These are phyloP conservation scores for Trichosporon sp. DNA, from an alignment of 1,284 basidiomycete genomes.

Conservation along the genomic window DNA sequence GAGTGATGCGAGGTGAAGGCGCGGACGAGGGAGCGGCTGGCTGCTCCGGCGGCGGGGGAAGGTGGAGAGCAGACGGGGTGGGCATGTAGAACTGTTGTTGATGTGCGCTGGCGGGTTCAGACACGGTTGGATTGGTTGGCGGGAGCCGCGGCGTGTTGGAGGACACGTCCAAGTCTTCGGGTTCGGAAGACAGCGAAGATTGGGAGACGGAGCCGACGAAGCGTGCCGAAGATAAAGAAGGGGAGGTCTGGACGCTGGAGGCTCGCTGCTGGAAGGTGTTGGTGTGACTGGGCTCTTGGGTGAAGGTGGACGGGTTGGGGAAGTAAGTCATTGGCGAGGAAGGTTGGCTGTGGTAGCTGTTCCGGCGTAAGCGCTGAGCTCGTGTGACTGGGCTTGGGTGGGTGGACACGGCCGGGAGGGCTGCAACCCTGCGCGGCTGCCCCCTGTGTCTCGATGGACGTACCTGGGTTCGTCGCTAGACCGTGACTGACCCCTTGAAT, in stretches of 20 bases:
- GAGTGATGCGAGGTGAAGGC: conserved; percentile 7
- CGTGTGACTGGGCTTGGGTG: not conserved
- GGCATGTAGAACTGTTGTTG: conserved; percentile 14
- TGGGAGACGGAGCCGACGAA: conserved; percentile 14
- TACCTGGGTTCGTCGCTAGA: conserved; percentile 5
- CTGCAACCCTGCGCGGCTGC: not conserved
- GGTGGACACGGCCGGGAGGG: not conserved
- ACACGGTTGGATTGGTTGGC: not conserved
- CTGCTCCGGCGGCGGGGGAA: conserved; percentile 1
- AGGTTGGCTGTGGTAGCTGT: conserved; percentile 20
- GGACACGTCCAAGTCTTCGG: not conserved
- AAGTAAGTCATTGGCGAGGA: conserved; percentile 45
- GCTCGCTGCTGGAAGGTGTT: not conserved
- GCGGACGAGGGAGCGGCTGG: not conserved
- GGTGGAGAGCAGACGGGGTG: not conserved
- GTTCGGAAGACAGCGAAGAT: conserved; percentile 16
- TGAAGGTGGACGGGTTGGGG: conserved; percentile 41
- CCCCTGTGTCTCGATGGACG: not conserved
- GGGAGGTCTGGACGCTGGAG: conserved; percentile 17
- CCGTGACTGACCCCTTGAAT: conserved; percentile 5
- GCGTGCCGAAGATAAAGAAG: conserved; percentile 13
- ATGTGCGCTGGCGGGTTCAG: conserved; percentile 5
- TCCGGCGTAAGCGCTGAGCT: not conserved
- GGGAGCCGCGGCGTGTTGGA: conserved; percentile 11
- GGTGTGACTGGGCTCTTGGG: conserved; percentile 16